phyloP scores from a whole-genome alignment of 192 early-diverging fungal species.

The Coemansia sp. region DNA sequence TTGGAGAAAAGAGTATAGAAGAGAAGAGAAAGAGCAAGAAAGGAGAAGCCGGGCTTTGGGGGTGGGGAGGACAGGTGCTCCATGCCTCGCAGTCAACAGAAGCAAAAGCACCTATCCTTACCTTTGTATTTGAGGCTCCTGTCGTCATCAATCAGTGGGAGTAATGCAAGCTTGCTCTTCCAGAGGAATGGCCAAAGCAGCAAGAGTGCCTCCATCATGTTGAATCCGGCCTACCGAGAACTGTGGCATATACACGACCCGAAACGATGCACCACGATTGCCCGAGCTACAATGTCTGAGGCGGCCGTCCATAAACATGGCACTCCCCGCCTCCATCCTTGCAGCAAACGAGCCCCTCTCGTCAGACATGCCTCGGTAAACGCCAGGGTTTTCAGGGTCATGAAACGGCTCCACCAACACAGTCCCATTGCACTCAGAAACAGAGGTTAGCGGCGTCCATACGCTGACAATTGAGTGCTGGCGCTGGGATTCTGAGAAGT shows the following conservation, averaged over 20 bases:
- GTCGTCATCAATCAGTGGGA: not conserved
- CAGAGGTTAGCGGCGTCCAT: conserved; percentile 39
- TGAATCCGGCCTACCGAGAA: conserved; percentile 30
- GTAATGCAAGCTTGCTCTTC: not conserved
- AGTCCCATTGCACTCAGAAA: conserved; percentile 31
- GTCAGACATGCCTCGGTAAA: not conserved
- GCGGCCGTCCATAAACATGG: conserved; percentile 48
- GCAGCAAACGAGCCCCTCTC: conserved; percentile 6
- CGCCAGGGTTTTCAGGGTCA: conserved; percentile 16
- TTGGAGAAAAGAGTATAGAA: not conserved
- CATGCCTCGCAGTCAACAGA: not conserved
- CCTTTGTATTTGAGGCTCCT: not conserved
- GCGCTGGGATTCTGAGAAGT: conserved; percentile 21
- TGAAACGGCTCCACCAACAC: conserved; percentile 44
- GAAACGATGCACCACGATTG: conserved; percentile 13
- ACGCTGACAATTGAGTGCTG: conserved; percentile 28
- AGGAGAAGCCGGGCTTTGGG: not conserved
- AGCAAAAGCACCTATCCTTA: not conserved
- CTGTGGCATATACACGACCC: conserved; percentile 46
- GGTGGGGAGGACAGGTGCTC: not conserved
- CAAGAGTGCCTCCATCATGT: not conserved
- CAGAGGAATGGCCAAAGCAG: conserved; percentile 35
- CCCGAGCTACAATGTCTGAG: conserved; percentile 42
- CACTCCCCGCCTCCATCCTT: conserved; percentile 28
- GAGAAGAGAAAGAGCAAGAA: not conserved